Evolutionary conservation across 805 yeast species (phyloP).

Genomic region (Martiniozyma abietophila): DNA sequence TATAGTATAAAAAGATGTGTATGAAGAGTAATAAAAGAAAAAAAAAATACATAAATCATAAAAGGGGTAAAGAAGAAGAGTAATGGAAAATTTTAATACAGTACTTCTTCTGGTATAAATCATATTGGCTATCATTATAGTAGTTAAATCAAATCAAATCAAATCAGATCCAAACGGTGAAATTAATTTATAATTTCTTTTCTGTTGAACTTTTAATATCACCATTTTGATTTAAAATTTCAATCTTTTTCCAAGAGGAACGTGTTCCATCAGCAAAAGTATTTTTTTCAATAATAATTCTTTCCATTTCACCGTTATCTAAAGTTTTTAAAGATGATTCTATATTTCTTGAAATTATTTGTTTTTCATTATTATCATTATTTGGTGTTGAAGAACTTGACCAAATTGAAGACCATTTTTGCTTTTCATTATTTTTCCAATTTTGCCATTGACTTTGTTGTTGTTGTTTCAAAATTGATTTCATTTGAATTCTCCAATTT

Average conservation of each 20-base stretch:
- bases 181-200: constrained; percentile 1
- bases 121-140: too few relatives aligned
- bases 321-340: constrained; percentile 29
- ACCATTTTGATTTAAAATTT: constrained; percentile 10
- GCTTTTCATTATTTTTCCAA: constrained; percentile 17
- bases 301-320: constrained; percentile 36
- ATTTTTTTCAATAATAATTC: constrained; percentile 11
- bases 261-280: constrained; percentile 9
- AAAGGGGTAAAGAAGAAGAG: too few relatives aligned
- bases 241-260: constrained; percentile 6
- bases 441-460: constrained; percentile 21
- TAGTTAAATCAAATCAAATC: too few relatives aligned
- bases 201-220: constrained; percentile 5
- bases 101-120: too few relatives aligned
- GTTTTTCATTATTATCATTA: constrained; percentile 15
- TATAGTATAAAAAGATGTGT: too few relatives aligned
- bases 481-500: constrained; percentile 58
- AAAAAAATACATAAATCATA: background rate
- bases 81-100: too few relatives aligned
- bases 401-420: constrained; percentile 18
- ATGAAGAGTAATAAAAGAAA: too few relatives aligned
- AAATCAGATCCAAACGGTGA: too few relatives aligned
- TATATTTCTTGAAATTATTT: constrained; percentile 29
- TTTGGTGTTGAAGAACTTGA: too few relatives aligned
- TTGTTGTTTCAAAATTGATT: constrained; percentile 32